These are phyloP conservation scores for Chloranthus sessilifolius DNA, from an alignment of 164 flowering plant species.

Conservation along the genomic window DNA sequence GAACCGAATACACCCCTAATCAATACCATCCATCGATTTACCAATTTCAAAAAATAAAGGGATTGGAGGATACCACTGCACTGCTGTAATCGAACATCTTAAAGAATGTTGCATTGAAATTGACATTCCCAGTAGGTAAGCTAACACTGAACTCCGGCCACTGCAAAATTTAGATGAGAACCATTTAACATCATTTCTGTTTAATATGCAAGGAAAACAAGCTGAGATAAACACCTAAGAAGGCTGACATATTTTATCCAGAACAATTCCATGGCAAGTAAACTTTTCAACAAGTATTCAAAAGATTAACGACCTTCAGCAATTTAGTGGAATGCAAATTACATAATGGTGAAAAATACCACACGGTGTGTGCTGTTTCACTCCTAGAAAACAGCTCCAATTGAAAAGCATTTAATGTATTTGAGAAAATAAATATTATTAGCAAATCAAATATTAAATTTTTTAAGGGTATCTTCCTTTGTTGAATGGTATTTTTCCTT, in stretches of 20 bases:
- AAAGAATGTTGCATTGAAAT: slow-evolving; percentile 67
- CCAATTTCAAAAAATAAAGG: no score
- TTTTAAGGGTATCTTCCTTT: no score
- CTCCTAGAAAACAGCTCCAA: no score
- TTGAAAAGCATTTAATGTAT: no score
- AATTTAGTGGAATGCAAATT: not conserved
- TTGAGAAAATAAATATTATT: no score
- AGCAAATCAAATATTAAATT: no score
- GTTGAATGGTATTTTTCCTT: no score
- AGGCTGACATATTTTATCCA: not conserved
- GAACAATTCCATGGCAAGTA: not conserved
- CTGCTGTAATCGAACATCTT: slow-evolving; percentile 77
- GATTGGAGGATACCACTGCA: slow-evolving; percentile 55
- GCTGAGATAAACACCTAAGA: not conserved
- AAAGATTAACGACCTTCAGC: not conserved
- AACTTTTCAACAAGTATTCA: not conserved
- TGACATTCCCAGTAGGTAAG: slow-evolving; percentile 56
- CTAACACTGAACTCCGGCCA: slow-evolving; percentile 71
- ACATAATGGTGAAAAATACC: no score
- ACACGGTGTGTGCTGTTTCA: no score
- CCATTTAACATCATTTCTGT: slow-evolving; percentile 1
- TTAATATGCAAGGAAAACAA: not conserved
- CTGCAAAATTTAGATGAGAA: slow-evolving; percentile 36
- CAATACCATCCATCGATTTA: no score
- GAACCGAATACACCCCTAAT: no score